These are phyloP conservation scores for Gelatoporia subvermispora DNA, from an alignment of 768 basidiomycete genomes.

Conservation along the genomic window DNA sequence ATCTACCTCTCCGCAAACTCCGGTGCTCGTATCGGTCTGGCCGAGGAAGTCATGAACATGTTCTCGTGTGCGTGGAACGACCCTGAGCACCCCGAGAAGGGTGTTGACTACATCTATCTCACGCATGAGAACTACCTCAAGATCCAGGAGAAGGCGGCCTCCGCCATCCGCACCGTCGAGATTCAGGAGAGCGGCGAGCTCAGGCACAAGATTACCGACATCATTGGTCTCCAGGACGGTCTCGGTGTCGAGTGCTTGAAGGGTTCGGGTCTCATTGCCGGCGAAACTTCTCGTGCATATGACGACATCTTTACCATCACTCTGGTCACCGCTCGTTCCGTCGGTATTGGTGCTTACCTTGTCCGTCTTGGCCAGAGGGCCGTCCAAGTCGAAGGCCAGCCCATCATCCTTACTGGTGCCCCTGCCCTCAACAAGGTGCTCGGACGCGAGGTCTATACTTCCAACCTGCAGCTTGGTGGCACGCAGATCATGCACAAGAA, in stretches of 20 bases:
- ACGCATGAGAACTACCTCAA: constrained; percentile 88
- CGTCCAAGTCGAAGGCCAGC: constrained; percentile 98
- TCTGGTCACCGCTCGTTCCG: constrained; percentile 95
- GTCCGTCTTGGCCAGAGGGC: constrained; percentile 97
- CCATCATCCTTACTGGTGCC: constrained; percentile 97
- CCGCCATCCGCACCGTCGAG: constrained; percentile 76
- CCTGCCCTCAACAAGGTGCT: constrained; percentile 97
- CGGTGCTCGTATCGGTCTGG: constrained; percentile 93
- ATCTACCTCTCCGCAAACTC: constrained; percentile 99
- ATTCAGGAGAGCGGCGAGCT: constrained; percentile 83
- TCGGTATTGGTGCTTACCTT: constrained; percentile 98
- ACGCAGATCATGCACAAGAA: constrained; percentile 99
- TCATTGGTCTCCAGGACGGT: constrained; percentile 96
- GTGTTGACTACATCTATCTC: constrained; percentile 92
- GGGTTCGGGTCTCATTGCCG: constrained; percentile 97
- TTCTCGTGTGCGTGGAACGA: constrained; percentile 94
- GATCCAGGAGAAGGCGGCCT: constrained; percentile 78
- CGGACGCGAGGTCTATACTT: constrained; percentile 97
- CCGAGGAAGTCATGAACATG: constrained; percentile 83
- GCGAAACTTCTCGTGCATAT: constrained; percentile 96
- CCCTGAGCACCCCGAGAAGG: constrained; percentile 81
- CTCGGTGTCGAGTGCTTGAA: constrained; percentile 93
- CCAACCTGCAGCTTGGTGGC: constrained; percentile 96
- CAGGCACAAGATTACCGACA: constrained; percentile 91
- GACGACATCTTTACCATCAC: constrained; percentile 99